Base-by-base conservation (phyloP, 2,329 filamentous ascomycete species). In the Aspergillus piperis region DNA sequence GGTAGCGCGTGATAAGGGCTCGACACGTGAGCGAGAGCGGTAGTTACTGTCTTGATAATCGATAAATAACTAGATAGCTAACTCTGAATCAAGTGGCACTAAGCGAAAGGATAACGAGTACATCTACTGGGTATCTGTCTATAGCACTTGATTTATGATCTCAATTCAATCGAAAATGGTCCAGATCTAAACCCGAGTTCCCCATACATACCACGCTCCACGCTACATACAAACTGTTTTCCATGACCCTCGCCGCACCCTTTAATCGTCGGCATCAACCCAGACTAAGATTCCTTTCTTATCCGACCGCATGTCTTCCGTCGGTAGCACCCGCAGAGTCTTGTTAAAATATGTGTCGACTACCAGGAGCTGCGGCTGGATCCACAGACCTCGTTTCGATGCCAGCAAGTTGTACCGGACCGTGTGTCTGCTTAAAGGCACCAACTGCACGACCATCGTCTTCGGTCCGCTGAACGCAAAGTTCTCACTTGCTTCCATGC, bases 401-500 rank as follows among this genome's bases (percentile, higher is more conserved):
- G 93, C 88, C 61, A 96, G 75, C 17, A 99, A 70, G 41, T 87
- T 85, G 71, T 93, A 98, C 25, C 85, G 83, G n/a, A 92, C 82
- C 0, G 83, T 84, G 50, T 91, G 83, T 61, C 93, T 82, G 61
- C 91, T 93, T 63, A 96, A 81, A 0, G 95, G 95, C 49, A 96
- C 84, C 44, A 98, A 79, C 70, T 95, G 91, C 55, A 97, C 68
- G 1, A 89, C 89, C 11, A 87, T 88, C 65, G 90, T 84, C 78
- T 98, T 98, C 2, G 91, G 82, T 0, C 95, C 95, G 7, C 91
- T 92, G 75, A 99, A 98, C 0, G 92, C 94, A 76, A 98, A 98
- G 56, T 92, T 86, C 65, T 96, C 92, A 72, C 87, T 94, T 2
- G 92, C 90, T 68, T 99, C 94, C 92, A 99, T 96, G 25, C 83